A percentile compares a stretch with the other conserved stretches of the same genome.
These are phyloP conservation scores for Candida sonorensis DNA, from an alignment of 805 yeast species.

Conservation along the genomic window DNA sequence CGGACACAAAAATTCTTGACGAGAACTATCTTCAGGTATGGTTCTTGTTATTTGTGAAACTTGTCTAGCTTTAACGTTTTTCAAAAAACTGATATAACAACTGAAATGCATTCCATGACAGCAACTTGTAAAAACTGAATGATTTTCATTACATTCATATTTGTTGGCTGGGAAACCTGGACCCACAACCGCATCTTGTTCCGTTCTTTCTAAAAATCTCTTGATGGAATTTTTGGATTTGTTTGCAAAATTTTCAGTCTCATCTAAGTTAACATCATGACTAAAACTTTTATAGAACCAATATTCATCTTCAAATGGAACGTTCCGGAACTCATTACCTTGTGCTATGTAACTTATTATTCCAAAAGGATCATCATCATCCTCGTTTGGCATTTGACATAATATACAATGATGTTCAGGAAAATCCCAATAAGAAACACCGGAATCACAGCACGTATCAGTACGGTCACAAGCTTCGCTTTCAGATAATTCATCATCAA, in stretches of 20 bases:
- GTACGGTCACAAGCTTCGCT: no score
- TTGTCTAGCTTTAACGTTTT: constrained; percentile 43
- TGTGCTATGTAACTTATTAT: constrained; percentile 56
- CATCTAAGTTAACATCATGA: constrained; percentile 37
- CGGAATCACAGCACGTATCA: no score
- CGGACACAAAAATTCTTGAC: constrained; percentile 80
- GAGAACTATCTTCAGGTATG: constrained; percentile 64
- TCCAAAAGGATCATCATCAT: constrained; percentile 63
- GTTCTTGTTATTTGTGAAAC: constrained; percentile 75
- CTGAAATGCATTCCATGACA: constrained; percentile 90
- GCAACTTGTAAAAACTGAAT: constrained; percentile 63
- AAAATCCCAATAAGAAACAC: constrained; percentile 50
- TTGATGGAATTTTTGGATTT: no score
- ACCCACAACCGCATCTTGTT: constrained; percentile 55
- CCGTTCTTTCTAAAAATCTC: no score
- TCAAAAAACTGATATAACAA: constrained; percentile 63
- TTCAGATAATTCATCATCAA: constrained; percentile 34
- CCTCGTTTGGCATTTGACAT: constrained; percentile 67
- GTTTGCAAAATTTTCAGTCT: no score
- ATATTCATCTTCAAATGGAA: constrained; percentile 57
- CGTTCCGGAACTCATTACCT: constrained; percentile 51
- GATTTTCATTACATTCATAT: constrained; percentile 31
- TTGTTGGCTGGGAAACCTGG: constrained; percentile 56
- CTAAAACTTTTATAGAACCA: constrained; percentile 64
- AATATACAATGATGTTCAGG: constrained; percentile 74